Conservation (phyloP, 192 early-diverging fungal species). For the Coemansia sp. region DNA sequence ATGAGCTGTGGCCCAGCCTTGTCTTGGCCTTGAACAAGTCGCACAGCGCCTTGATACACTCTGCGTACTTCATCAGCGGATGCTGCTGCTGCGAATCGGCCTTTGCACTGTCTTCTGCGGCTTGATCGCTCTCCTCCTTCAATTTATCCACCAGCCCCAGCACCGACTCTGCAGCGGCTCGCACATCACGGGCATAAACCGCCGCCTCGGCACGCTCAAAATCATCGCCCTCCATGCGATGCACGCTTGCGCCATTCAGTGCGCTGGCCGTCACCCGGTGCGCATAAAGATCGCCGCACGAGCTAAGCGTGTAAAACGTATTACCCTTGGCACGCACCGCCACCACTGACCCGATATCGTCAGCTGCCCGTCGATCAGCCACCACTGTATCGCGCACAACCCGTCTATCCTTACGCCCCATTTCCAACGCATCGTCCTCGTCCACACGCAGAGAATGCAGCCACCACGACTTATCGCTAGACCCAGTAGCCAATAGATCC, state of each 20-base stretch:
- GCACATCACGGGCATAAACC: slow-evolving; percentile 42
- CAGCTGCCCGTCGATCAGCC: slow-evolving; percentile 34
- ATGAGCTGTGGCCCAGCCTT: slow-evolving; percentile 20
- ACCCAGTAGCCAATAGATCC: slow-evolving; percentile 62
- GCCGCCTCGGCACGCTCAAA: slow-evolving; percentile 19
- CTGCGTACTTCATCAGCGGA: slow-evolving; percentile 7
- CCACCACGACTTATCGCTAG: slow-evolving; percentile 59
- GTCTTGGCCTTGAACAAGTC: slow-evolving; percentile 51
- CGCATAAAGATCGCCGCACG: slow-evolving; percentile 50
- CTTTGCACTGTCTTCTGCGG: not conserved
- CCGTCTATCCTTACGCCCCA: not conserved
- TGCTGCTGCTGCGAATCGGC: not conserved
- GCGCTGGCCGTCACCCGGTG: slow-evolving; percentile 31
- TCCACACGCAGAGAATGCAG: slow-evolving; percentile 53
- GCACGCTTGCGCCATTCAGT: slow-evolving; percentile 10
- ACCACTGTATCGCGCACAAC: slow-evolving; percentile 12
- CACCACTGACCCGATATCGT: slow-evolving; percentile 48
- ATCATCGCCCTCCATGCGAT: slow-evolving; percentile 8
- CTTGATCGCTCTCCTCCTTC: slow-evolving; percentile 1
- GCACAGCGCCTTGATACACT: slow-evolving; percentile 22
- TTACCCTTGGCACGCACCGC: slow-evolving; percentile 27
- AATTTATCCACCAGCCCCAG: slow-evolving; percentile 15
- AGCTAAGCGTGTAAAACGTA: slow-evolving; percentile 45
- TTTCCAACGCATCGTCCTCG: not conserved
- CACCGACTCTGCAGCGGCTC: slow-evolving; percentile 27